These are phyloP conservation scores for Neonectria sp. DNA, from an alignment of 2,329 filamentous ascomycete species.

Conservation along the genomic window DNA sequence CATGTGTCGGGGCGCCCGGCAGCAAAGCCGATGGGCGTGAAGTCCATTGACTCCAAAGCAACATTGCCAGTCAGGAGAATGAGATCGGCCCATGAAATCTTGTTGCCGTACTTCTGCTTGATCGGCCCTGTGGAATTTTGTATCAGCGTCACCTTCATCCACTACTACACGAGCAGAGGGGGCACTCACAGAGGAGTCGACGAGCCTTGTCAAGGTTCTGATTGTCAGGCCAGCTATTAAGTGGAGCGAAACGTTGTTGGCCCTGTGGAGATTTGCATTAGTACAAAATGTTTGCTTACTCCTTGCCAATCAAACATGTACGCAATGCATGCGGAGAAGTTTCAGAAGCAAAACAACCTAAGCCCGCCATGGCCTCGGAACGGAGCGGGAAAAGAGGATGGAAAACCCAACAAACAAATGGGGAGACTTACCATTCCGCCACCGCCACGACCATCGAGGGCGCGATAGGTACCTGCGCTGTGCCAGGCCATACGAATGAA, in stretches of 20 bases:
- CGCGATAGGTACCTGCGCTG: slow-evolving; percentile 83
- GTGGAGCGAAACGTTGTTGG: slow-evolving; percentile 84
- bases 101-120: slow-evolving; percentile 88
- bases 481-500: slow-evolving; percentile 90
- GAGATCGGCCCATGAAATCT: slow-evolving; percentile 86
- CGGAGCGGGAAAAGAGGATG: not conserved
- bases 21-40: slow-evolving; percentile 81
- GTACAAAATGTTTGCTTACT: slow-evolving; percentile 9
- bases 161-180: not conserved
- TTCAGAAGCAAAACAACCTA: not conserved
- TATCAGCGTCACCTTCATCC: not conserved
- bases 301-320: not conserved
- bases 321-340: not conserved
- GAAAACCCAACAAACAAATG: not conserved
- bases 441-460: slow-evolving; percentile 81
- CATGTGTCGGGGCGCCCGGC: slow-evolving; percentile 81
- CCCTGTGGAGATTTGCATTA: slow-evolving; percentile 56
- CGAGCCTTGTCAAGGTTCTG: slow-evolving; percentile 85
- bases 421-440: slow-evolving; percentile 67
- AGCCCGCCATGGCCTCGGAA: not conserved
- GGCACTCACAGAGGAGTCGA: slow-evolving; percentile 73
- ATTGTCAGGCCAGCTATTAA: slow-evolving; percentile 88
- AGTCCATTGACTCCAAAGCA: slow-evolving; percentile 82
- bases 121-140: slow-evolving; percentile 67
- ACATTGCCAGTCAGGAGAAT: slow-evolving; percentile 82